These are phyloP conservation scores for Xeromyces bisporus DNA, from an alignment of 495 filamentous ascomycete genomes.

Conservation along the genomic window DNA sequence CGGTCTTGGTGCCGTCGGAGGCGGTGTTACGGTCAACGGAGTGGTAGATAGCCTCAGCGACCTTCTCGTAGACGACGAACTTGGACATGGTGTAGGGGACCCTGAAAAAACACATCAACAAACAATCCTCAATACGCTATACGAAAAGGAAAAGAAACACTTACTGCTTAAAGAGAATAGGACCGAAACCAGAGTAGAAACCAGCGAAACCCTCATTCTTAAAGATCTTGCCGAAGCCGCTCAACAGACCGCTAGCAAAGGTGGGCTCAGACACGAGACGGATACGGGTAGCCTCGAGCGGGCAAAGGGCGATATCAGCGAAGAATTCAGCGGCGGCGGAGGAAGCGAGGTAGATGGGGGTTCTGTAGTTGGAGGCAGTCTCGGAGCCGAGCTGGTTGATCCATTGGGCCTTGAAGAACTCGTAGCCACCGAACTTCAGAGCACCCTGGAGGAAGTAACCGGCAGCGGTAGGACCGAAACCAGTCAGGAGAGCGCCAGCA, in stretches of 20 bases:
- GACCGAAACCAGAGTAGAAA: conserved; percentile 91
- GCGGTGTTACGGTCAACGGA: conserved; percentile 58
- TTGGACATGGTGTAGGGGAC: conserved; percentile 99
- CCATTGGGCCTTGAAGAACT: conserved; percentile 86
- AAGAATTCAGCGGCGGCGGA: conserved; percentile 80
- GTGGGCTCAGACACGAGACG: conserved; percentile 84
- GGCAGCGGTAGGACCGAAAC: conserved; percentile 71
- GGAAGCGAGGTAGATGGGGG: conserved; percentile 75
- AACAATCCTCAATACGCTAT: too few relatives aligned
- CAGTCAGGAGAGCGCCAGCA: conserved; percentile 75
- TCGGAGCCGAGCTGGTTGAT: conserved; percentile 72
- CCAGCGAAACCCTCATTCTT: conserved; percentile 70
- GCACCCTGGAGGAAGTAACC: conserved; percentile 92
- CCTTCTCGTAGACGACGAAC: conserved; percentile 99
- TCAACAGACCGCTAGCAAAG: conserved; percentile 65
- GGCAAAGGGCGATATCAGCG: conserved; percentile 85
- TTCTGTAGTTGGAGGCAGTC: conserved; percentile 70
- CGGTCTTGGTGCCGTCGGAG: conserved; percentile 61
- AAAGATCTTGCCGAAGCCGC: conserved; percentile 73
- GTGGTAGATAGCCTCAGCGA: conserved; percentile 60
- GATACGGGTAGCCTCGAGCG: conserved; percentile 86
- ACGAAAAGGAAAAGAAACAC: too few relatives aligned
- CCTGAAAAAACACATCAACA: conserved; percentile 34
- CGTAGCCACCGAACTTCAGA: conserved; percentile 92
- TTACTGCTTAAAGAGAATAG: conserved; percentile 92